Base-by-base conservation (phyloP, 805 yeast species). In the Clavispora vitiphila region DNA sequence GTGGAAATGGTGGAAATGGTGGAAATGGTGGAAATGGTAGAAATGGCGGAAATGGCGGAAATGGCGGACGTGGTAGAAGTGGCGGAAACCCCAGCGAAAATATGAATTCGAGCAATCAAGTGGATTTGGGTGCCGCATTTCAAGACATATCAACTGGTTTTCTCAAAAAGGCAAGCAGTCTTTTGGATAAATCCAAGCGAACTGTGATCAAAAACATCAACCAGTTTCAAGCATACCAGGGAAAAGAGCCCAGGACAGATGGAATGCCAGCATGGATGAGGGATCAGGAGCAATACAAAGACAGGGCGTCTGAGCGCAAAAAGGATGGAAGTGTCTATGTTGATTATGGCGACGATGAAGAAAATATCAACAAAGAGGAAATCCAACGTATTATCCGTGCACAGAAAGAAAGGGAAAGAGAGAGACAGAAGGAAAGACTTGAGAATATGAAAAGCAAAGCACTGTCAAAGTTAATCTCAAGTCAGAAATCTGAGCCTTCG, bases 241-340 rank as follows among this genome's bases (percentile, higher is more conserved):
- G 35, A 27, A 41, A 36, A 19, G 32, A 27, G 39, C 57, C 42
- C 52, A 56, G 34, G 31, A n/a, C 6, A n/a, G 14, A 36, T 21
- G 59, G 61, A 37, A 56, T 65, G 48, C 95, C 95, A 0, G 78
- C 81, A 1, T 86, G 95, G 95, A 81, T 86, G 89, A 72, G 66
- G 42, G 74, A 77, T 45, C 81, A 77, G 51, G 67, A 62, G 11
- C 65, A 54, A 50, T 72, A 81, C 50, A 75, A 69, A 42, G 64
- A 65, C 9, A 61, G 58, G 18, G 72, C 72, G 3, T 35, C 56
- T 3, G 72, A 69, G 38, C 56, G 57, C 35, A 55, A 48, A 38
- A 43, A 48, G n/a, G 58, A 48, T 14, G 69, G 71, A 3, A 68
- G 65, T 8, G 63, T 60, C 10, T 62, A 53, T 30, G 70, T 65